Evolutionary conservation across 148 eudicot species (phyloP).

Genomic region (Talinum fruticosum): DNA sequence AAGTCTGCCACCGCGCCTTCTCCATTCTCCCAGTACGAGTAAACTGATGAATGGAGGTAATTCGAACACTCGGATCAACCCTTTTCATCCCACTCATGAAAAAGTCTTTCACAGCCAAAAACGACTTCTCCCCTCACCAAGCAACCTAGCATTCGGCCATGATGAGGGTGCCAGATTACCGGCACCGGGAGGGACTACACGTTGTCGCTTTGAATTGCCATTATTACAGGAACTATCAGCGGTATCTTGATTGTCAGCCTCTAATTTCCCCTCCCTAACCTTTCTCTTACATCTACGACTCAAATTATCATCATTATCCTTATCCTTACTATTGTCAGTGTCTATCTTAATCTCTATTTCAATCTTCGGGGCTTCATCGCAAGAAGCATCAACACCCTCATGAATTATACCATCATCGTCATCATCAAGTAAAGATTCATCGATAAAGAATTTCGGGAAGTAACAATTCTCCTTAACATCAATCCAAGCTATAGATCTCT

Average conservation of each 20-base stretch:
- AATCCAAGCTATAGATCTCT: constrained; percentile 60
- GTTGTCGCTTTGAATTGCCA: constrained; percentile 17
- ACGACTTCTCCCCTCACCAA: constrained; percentile 34
- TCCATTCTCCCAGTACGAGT: constrained; percentile 28
- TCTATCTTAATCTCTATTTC: constrained; percentile 35
- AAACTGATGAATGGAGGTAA: constrained; percentile 44
- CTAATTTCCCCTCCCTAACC: constrained; percentile 5
- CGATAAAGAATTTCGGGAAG: constrained; percentile 45
- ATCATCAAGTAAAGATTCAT: constrained; percentile 22
- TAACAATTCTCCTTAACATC: constrained; percentile 40
- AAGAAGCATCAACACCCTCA: neutral
- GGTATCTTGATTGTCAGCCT: constrained; percentile 20
- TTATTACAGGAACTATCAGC: constrained; percentile 25
- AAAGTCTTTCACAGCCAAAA: constrained; percentile 23
- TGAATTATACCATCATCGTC: constrained; percentile 24
- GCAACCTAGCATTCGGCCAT: constrained; percentile 45
- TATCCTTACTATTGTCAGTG: neutral
- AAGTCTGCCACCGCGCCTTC: constrained; percentile 38
- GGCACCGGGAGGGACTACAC: neutral
- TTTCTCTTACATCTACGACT: constrained; percentile 17
- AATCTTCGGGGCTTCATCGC: constrained; percentile 21
- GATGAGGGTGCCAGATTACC: constrained; percentile 15
- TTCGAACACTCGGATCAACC: constrained; percentile 29
- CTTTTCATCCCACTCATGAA: constrained; percentile 33
- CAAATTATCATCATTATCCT: neutral